Conservation (phyloP, 2,329 filamentous ascomycete genomes). For the Furcasterigmium furcatum region DNA sequence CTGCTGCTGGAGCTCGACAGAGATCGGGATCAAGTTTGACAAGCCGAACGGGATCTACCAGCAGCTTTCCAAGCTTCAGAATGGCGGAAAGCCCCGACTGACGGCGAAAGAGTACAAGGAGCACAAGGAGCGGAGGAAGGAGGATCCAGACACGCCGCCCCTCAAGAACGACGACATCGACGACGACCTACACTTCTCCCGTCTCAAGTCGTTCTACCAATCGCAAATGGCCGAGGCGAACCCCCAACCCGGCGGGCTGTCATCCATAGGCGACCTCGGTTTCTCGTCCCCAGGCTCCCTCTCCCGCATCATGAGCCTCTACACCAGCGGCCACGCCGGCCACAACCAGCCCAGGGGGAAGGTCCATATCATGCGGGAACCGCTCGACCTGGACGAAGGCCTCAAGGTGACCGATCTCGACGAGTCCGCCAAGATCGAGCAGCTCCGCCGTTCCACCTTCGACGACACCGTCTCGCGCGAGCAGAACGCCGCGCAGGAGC, state of each 20-base stretch:
- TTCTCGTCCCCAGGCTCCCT: slow-evolving; percentile 77
- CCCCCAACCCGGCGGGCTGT: slow-evolving; percentile 42
- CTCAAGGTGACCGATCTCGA: slow-evolving; percentile 60
- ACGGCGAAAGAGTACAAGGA: slow-evolving; percentile 49
- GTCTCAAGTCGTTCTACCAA: slow-evolving; percentile 78
- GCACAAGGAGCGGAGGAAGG: slow-evolving; percentile 42
- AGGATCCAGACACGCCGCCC: slow-evolving; percentile 31
- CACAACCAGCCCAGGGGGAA: slow-evolving; percentile 65
- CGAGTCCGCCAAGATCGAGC: slow-evolving; percentile 58
- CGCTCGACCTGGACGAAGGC: slow-evolving; percentile 67
- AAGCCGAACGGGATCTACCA: slow-evolving; percentile 81
- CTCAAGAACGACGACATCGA: slow-evolving; percentile 48
- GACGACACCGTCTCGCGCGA: slow-evolving; percentile 52
- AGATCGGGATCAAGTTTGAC: slow-evolving; percentile 87
- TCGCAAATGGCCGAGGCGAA: slow-evolving; percentile 67
- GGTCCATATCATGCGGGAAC: slow-evolving; percentile 70
- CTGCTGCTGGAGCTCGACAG: slow-evolving; percentile 88
- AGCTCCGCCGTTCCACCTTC: slow-evolving; percentile 59
- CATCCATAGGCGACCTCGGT: slow-evolving; percentile 46
- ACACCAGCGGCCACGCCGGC: slow-evolving; percentile 64
- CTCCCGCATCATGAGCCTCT: slow-evolving; percentile 87
- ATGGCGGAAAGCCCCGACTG: slow-evolving; percentile 51
- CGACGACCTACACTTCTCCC: slow-evolving; percentile 68
- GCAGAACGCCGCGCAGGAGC: slow-evolving; percentile 47
- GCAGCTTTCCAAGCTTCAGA: slow-evolving; percentile 71